Evolutionary conservation across 2,329 filamentous ascomycete species (phyloP).

Genomic region (Amylocarpus encephaloides): DNA sequence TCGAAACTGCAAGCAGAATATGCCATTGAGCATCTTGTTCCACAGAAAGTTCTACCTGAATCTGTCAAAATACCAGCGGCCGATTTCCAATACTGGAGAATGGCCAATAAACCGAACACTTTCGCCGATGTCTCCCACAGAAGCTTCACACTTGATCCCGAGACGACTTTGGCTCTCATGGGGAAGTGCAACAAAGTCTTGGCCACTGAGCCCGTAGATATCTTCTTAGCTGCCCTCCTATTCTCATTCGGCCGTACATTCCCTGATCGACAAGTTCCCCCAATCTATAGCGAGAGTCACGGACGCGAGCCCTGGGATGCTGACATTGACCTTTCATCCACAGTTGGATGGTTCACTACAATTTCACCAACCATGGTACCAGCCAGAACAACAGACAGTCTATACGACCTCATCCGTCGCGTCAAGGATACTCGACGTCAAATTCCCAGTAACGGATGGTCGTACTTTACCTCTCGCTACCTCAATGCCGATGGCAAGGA

Average conservation of each 20-base stretch:
- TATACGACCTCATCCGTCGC: constrained; percentile 10
- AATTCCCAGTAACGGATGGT: constrained; percentile 33
- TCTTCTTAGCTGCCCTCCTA: constrained; percentile 34
- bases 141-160: constrained; percentile 40
- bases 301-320: constrained; percentile 32
- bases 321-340: constrained; percentile 30
- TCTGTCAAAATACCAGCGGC: constrained; percentile 5
- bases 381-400: neutral
- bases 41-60: constrained; percentile 29
- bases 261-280: constrained; percentile 30
- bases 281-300: constrained; percentile 38
- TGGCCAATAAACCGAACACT: constrained; percentile 19
- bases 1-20: constrained; percentile 30
- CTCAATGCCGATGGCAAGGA: constrained; percentile 29
- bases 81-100: constrained; percentile 24
- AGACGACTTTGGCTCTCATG: constrained; percentile 25
- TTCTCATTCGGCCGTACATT: constrained; percentile 34
- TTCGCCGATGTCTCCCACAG: constrained; percentile 24
- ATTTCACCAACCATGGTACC: constrained; percentile 30
- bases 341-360: constrained; percentile 42
- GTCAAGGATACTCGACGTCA: constrained; percentile 34
- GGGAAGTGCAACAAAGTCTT: constrained; percentile 28
- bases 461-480: constrained; percentile 35
- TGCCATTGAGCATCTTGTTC: constrained; percentile 25
- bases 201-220: constrained; percentile 34